These are phyloP conservation scores for Artemisia tridentata DNA, from an alignment of 129 eudicot species.

Conservation along the genomic window DNA sequence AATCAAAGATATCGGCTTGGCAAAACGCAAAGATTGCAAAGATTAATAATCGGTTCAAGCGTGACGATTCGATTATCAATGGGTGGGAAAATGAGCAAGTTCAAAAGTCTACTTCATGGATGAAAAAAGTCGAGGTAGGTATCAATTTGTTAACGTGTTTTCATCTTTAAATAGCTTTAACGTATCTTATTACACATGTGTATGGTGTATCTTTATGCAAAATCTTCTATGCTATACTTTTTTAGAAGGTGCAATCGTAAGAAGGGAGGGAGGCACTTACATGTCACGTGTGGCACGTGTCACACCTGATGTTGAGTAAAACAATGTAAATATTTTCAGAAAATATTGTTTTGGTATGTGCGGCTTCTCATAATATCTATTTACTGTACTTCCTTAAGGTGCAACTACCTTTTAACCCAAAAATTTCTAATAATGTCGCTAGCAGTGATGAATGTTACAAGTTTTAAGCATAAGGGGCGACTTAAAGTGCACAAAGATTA, in stretches of 20 bases:
- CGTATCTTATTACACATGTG: slow-evolving; percentile 1
- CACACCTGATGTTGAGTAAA: too few relatives aligned
- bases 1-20: slow-evolving; percentile 83
- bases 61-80: slow-evolving; percentile 74
- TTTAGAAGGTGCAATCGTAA: background rate
- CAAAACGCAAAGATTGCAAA: slow-evolving; percentile 82
- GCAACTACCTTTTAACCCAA: too few relatives aligned
- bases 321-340: too few relatives aligned
- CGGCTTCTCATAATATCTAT: too few relatives aligned
- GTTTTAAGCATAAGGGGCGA: background rate
- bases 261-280: too few relatives aligned
- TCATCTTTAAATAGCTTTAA: background rate
- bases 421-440: too few relatives aligned
- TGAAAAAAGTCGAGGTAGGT: slow-evolving; percentile 87
- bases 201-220: slow-evolving; percentile 9
- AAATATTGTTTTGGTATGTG: too few relatives aligned
- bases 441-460: too few relatives aligned
- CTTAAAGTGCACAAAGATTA: background rate
- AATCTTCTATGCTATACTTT: background rate
- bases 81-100: slow-evolving; percentile 92
- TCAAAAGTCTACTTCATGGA: slow-evolving; percentile 69
- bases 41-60: slow-evolving; percentile 78
- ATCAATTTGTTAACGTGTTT: background rate
- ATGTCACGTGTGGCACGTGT: too few relatives aligned
- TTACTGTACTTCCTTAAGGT: too few relatives aligned